Base-by-base conservation (phyloP, 75 land plant species). In the Selaginella moellendorffii region DNA sequence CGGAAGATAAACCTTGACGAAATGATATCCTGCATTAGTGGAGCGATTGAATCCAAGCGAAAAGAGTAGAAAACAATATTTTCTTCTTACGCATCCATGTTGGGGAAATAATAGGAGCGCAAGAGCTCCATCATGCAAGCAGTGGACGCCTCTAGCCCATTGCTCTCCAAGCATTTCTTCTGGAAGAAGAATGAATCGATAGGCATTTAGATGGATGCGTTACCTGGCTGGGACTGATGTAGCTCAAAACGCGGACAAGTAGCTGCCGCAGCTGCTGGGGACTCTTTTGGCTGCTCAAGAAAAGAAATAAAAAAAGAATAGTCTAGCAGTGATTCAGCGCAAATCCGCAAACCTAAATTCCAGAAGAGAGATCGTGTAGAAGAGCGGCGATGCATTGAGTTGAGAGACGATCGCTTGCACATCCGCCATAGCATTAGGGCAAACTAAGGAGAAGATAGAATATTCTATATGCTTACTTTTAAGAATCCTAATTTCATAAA, bases 121-220 rank as follows among this genome's bases (percentile, higher is more conserved):
- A 70, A 29, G 25, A 70, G 21, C 30, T 70, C 72, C 68, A 70
- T 46, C 25, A 63, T 53, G 64, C 67, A 70, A 29, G 20, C 61
- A 12, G 22, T 51, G 8, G 29, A 60, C 1, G 54, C 28, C 30
- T 70, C 56, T 8, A 24, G 19, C 17, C 59, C 5, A 0, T 52
- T 19, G 2, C 0, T 19, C 25, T 70, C 72, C 20, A 61, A n/a
- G 63, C 63, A 54, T 0, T 25, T 46, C 61, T n/a, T n/a, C n/a
- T n/a, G n/a, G n/a, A n/a, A n/a, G n/a, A n/a, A n/a, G n/a, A n/a
- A n/a, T n/a, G n/a, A n/a, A n/a, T n/a, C n/a, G n/a, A n/a, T n/a
- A n/a, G n/a, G n/a, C n/a, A n/a, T 23, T 70, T 54, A 63, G 52
- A 24, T 42, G 0, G 23, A 36, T 5, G 46, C 5, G 14, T 36